These are phyloP conservation scores for Cladophialophora immunda DNA, from an alignment of 2,329 filamentous ascomycete genomes.

Conservation along the genomic window DNA sequence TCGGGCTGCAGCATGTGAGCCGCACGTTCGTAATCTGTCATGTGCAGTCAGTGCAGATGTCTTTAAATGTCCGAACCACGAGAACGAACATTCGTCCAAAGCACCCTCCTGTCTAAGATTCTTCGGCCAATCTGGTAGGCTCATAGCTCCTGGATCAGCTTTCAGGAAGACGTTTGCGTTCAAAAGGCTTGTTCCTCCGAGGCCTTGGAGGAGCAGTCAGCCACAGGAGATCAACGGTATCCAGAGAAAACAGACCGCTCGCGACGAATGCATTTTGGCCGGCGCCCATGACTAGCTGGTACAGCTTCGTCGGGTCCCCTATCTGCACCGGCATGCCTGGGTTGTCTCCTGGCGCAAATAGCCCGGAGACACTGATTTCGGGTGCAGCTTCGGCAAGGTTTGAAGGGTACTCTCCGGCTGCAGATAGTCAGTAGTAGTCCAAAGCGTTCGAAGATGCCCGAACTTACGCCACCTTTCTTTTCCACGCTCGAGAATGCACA, in stretches of 20 bases:
- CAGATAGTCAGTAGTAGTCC: background rate
- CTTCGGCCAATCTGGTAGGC: constrained; percentile 19
- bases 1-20: constrained; percentile 21
- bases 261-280: constrained; percentile 46
- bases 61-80: background rate
- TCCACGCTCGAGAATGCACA: constrained; percentile 43
- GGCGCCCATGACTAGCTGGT: constrained; percentile 43
- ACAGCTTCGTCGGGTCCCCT: constrained; percentile 43
- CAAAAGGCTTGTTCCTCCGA: constrained; percentile 45
- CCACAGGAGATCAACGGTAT: background rate
- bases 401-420: constrained; percentile 45
- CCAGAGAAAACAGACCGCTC: constrained; percentile 26
- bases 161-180: constrained; percentile 47
- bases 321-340: constrained; percentile 7
- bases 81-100: constrained; percentile 15
- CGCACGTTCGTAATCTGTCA: constrained; percentile 19
- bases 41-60: background rate
- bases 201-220: constrained; percentile 33
- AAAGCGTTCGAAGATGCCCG: background rate
- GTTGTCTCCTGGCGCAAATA: constrained; percentile 20
- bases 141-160: constrained; percentile 35
- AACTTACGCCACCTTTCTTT: constrained; percentile 22
- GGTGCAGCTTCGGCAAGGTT: constrained; percentile 39
- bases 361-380: constrained; percentile 41
- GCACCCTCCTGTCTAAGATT: constrained; percentile 7